Evolutionary conservation across 164 flowering plant species (phyloP).

Genomic region (Amborella trichopoda): DNA sequence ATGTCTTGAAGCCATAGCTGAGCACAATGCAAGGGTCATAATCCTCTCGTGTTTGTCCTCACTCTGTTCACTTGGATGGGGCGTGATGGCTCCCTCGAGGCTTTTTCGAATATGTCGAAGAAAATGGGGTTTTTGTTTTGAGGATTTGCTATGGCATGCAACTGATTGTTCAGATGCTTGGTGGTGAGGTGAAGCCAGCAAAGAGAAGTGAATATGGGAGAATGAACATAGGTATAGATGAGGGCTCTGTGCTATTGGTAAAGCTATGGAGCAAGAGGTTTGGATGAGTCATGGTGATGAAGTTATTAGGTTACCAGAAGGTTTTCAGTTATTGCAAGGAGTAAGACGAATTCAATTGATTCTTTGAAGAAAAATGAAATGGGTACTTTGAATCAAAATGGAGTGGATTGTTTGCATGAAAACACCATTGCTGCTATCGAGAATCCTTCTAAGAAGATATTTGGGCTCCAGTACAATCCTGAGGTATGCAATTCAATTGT

Average conservation of each 20-base stretch:
- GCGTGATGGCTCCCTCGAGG: slow-evolving; percentile 67
- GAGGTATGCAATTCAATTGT: slow-evolving; percentile 56
- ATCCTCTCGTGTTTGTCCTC: slow-evolving; percentile 94
- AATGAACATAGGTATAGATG: slow-evolving; percentile 70
- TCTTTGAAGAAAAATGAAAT: no score
- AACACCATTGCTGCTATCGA: slow-evolving; percentile 75
- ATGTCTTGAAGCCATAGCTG: slow-evolving; percentile 44
- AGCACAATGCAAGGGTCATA: slow-evolving; percentile 53
- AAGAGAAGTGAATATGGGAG: slow-evolving; percentile 86
- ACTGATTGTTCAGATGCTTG: slow-evolving; percentile 73
- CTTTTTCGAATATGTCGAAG: slow-evolving; percentile 54
- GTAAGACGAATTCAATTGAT: no score
- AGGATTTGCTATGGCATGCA: slow-evolving; percentile 94
- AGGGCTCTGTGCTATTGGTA: slow-evolving; percentile 37
- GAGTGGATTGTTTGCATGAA: slow-evolving; percentile 61
- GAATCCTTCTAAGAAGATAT: slow-evolving; percentile 45
- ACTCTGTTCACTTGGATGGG: slow-evolving; percentile 59
- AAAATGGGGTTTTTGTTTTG: slow-evolving; percentile 49
- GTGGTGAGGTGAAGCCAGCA: slow-evolving; percentile 64
- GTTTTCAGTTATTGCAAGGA: no score
- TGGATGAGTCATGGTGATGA: slow-evolving; percentile 99
- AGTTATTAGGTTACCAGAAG: slow-evolving; percentile 56
- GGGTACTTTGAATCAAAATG: no score
- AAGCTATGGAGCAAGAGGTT: no score
- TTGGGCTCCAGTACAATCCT: slow-evolving; percentile 88